Evolutionary conservation across 192 early-diverging fungal genomes (phyloP).

Genomic region (Backusella parvicylindrica): DNA sequence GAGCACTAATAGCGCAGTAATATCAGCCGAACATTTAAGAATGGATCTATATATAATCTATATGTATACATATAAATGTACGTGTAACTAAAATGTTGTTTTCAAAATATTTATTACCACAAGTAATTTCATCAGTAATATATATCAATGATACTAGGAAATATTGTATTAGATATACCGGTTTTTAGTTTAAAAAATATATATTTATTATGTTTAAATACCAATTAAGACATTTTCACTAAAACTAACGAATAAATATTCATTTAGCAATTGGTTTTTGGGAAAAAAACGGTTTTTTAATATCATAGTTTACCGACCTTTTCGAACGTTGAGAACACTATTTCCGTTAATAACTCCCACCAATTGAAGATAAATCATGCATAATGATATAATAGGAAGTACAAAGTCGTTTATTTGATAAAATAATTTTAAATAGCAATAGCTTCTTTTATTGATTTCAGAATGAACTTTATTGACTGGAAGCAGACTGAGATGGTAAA

Average conservation of each 20-base stretch:
- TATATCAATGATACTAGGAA: background rate
- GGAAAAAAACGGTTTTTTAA: background rate
- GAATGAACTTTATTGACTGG: background rate
- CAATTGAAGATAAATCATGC: background rate
- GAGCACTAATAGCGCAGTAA: background rate
- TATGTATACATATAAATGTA: background rate
- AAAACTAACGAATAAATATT: background rate
- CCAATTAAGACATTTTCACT: background rate
- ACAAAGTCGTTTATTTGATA: background rate
- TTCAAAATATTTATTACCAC: background rate
- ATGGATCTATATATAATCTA: background rate
- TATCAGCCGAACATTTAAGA: background rate
- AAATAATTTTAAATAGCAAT: background rate
- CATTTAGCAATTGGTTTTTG: background rate
- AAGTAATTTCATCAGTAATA: background rate
- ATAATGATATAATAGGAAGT: background rate
- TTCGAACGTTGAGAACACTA: background rate
- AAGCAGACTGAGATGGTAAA: background rate
- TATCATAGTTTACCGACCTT: background rate
- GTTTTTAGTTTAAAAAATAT: background rate
- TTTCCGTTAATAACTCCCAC: background rate
- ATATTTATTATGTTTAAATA: background rate
- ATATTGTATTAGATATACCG: background rate
- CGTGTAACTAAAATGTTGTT: background rate
- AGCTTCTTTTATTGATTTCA: background rate